Conservation (phyloP, 352 stramenopile species). For the Thalassiosira ordinaria region DNA sequence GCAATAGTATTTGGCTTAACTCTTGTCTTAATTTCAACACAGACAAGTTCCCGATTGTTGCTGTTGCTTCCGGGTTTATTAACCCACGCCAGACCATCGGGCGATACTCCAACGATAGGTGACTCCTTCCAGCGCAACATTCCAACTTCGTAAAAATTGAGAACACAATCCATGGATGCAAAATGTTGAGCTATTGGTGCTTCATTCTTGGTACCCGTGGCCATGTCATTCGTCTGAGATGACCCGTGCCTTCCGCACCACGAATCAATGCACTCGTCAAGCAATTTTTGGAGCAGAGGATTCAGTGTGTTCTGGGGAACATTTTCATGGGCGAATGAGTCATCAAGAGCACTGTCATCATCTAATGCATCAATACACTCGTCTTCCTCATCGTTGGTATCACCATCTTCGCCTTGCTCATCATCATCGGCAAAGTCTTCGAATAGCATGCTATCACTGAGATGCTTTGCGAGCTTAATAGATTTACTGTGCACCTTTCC, state of each 20-base stretch:
- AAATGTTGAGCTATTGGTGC: neutral
- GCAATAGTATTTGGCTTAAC: neutral
- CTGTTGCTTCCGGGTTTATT: neutral
- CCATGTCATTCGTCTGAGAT: neutral
- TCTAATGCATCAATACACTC: no score
- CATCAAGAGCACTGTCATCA: no score
- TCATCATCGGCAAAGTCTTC: neutral
- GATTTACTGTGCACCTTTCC: neutral
- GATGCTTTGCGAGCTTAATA: neutral
- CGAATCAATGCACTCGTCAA: neutral
- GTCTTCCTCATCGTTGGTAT: conserved; percentile 1
- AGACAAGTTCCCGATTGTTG: neutral
- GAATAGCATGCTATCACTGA: no score
- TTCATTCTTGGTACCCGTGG: conserved; percentile 10
- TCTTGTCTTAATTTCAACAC: conserved; percentile 1
- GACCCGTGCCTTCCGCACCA: conserved; percentile 4
- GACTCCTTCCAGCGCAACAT: neutral
- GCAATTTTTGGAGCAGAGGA: neutral
- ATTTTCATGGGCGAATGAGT: no score
- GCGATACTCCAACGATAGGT: neutral
- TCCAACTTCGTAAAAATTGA: conserved; percentile 3
- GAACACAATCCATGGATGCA: neutral
- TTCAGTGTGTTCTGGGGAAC: no score
- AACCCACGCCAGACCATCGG: conserved; percentile 11
- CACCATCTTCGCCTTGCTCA: neutral